phyloP scores from a whole-genome alignment of 306 rosid genomes.

The Pueraria montana region DNA sequence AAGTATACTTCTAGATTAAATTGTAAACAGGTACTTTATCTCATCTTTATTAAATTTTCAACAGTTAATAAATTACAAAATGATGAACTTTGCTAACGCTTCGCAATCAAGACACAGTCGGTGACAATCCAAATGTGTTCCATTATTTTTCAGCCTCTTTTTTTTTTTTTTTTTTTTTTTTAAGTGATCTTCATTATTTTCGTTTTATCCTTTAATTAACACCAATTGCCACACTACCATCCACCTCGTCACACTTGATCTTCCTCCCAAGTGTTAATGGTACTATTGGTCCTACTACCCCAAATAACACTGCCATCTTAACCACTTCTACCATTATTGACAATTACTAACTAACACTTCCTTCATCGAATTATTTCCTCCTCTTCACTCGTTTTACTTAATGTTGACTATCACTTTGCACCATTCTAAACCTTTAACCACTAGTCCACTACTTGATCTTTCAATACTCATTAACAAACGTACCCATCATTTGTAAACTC shows the following conservation, averaged over 20 bases:
- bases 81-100: not conserved
- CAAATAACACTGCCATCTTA: not conserved
- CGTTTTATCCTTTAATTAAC: not conserved
- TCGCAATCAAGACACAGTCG: not conserved
- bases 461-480: too few relatives aligned
- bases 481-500: not conserved
- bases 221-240: not conserved
- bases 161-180: too few relatives aligned
- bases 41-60: not conserved
- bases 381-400: not conserved
- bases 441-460: not conserved
- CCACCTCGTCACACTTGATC: not conserved
- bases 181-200: not conserved
- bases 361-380: not conserved
- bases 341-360: not conserved
- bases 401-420: not conserved
- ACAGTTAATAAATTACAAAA: not conserved
- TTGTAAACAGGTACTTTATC: not conserved
- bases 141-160: too few relatives aligned
- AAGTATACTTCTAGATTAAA: not conserved
- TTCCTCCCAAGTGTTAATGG: not conserved
- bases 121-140: not conserved
- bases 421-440: not conserved
- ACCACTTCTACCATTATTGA: not conserved
- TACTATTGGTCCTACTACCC: not conserved